Percentiles rank a stretch among this genome's conserved stretches.
Evolutionary conservation across 169 alveolate species (phyloP).

Genomic region (Babesia sp.): DNA sequence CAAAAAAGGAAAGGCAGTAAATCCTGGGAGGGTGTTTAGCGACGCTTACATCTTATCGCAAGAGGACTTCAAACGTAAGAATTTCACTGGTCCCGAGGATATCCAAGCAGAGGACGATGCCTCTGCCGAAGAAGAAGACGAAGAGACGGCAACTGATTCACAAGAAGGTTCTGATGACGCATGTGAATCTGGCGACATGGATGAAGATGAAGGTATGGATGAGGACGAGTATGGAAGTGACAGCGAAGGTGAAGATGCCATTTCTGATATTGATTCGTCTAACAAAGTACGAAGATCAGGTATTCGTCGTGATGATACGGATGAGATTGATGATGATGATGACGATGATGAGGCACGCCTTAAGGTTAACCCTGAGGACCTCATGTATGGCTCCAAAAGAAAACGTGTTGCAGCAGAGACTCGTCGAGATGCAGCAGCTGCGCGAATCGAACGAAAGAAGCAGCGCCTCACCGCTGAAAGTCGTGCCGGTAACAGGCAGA

Average conservation of each 20-base stretch:
- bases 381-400: slow-evolving; percentile 14
- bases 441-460: slow-evolving; percentile 25
- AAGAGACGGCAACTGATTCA: neutral
- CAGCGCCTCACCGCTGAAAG: slow-evolving; percentile 41
- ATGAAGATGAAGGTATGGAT: neutral
- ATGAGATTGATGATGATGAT: slow-evolving; percentile 33
- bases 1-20: slow-evolving; percentile 1
- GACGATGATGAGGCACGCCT: slow-evolving; percentile 18
- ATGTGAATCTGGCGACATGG: neutral
- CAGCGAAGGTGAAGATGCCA: neutral
- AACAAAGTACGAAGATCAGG: neutral
- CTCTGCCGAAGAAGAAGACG: slow-evolving; percentile 20
- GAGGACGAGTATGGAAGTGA: neutral
- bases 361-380: slow-evolving; percentile 30
- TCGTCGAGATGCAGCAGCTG: slow-evolving; percentile 13
- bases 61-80: slow-evolving; percentile 24
- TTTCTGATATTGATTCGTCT: neutral
- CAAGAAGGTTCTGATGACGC: neutral
- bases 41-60: slow-evolving; percentile 23
- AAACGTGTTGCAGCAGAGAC: slow-evolving; percentile 33
- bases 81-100: slow-evolving; percentile 3
- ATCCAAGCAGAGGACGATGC: slow-evolving; percentile 11
- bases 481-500: slow-evolving; percentile 65
- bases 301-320: neutral
- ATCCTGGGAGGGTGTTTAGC: neutral